These are phyloP conservation scores for Candida sp. DNA, from an alignment of 1,139 yeast species.

Conservation along the genomic window DNA sequence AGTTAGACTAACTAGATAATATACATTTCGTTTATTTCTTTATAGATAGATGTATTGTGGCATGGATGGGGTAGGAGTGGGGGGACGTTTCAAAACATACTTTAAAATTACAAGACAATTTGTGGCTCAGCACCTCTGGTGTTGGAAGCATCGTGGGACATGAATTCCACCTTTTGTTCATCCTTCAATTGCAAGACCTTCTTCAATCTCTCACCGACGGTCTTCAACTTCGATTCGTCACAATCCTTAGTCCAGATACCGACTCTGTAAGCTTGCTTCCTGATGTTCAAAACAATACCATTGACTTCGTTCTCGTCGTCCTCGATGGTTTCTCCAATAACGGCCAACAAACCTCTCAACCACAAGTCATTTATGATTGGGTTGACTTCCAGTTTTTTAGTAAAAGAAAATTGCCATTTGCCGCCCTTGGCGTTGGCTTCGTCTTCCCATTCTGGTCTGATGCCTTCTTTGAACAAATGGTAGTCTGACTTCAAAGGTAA, in stretches of 20 bases:
- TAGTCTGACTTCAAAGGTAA: slow-evolving; percentile 94
- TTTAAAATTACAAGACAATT: slow-evolving; percentile 34
- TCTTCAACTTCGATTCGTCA: slow-evolving; percentile 61
- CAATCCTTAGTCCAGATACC: slow-evolving; percentile 95
- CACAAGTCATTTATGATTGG: slow-evolving; percentile 86
- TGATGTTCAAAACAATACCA: slow-evolving; percentile 91
- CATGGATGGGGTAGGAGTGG: neutral
- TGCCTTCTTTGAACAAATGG: slow-evolving; percentile 93
- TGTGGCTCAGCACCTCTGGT: slow-evolving; percentile 48
- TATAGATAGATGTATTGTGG: neutral
- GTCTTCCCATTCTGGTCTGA: slow-evolving; percentile 99
- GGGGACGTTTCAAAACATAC: neutral
- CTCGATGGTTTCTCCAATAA: slow-evolving; percentile 96
- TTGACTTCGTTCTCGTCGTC: slow-evolving; percentile 89
- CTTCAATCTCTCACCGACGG: slow-evolving; percentile 88
- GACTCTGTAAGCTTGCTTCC: slow-evolving; percentile 83
- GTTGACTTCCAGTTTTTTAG: slow-evolving; percentile 64
- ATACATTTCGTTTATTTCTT: neutral
- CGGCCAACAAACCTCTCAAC: slow-evolving; percentile 89
- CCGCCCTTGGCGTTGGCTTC: slow-evolving; percentile 88
- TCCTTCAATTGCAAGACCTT: slow-evolving; percentile 72
- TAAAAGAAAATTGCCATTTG: slow-evolving; percentile 80
- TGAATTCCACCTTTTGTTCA: slow-evolving; percentile 76
- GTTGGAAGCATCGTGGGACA: slow-evolving; percentile 61
- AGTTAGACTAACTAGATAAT: slow-evolving; percentile 6